Percentiles rank a stretch among this genome's conserved stretches.
Evolutionary conservation across 495 filamentous ascomycete species (phyloP).

Genomic region (Podospora pseudopauciseta): DNA sequence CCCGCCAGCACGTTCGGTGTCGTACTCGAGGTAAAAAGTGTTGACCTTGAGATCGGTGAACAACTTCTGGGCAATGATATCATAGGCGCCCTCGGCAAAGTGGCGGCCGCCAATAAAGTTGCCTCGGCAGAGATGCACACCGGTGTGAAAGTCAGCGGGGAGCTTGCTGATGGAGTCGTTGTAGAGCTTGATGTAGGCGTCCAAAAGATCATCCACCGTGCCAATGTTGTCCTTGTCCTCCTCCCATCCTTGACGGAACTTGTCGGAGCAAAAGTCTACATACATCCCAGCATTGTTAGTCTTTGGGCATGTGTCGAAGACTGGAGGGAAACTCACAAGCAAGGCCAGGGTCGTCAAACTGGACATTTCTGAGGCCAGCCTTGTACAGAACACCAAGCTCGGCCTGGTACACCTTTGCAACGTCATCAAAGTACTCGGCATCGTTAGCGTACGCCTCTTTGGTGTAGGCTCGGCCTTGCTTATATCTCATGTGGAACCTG

Average conservation of each 20-base stretch:
- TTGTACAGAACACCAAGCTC: conserved; percentile 64
- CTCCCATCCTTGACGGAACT: conserved; percentile 67
- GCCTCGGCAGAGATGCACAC: conserved; percentile 75
- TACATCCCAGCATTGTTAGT: neutral
- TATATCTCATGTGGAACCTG: conserved; percentile 68
- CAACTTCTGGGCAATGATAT: conserved; percentile 73
- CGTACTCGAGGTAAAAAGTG: conserved; percentile 83
- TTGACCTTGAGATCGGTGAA: conserved; percentile 72
- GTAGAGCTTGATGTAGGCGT: conserved; percentile 73
- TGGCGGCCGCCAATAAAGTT: conserved; percentile 76
- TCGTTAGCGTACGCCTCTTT: conserved; percentile 61
- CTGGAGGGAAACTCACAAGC: conserved; percentile 53
- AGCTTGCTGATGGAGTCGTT: conserved; percentile 65
- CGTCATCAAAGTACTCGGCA: conserved; percentile 69
- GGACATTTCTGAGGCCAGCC: conserved; percentile 65
- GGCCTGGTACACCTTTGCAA: conserved; percentile 67
- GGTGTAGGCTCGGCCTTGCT: conserved; percentile 64
- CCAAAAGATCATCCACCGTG: conserved; percentile 58
- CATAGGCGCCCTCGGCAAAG: conserved; percentile 78
- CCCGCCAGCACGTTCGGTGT: conserved; percentile 68
- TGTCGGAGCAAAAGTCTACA: conserved; percentile 71
- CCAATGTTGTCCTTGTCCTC: conserved; percentile 55
- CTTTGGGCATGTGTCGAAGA: conserved; percentile 4
- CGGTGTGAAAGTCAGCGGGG: conserved; percentile 67
- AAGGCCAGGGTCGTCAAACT: conserved; percentile 73